Evolutionary conservation across 768 basidiomycete species (phyloP).

Genomic region (Lactarius akahatsu): DNA sequence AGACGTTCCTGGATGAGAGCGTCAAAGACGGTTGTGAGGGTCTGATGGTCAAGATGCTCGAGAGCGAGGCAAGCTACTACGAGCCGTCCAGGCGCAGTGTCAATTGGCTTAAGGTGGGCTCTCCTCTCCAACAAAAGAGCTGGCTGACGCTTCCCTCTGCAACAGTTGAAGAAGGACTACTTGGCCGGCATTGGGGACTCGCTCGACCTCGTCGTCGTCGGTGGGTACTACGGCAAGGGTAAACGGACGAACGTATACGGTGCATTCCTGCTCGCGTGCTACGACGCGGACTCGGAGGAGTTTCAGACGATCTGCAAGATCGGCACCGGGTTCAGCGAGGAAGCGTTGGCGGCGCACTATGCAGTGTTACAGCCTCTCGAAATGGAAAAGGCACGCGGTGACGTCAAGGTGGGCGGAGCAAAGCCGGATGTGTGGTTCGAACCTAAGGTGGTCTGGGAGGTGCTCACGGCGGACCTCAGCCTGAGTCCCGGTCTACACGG

Average conservation of each 20-base stretch:
- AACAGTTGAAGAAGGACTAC: constrained; percentile 97
- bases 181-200: constrained; percentile 96
- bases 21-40: constrained; percentile 99
- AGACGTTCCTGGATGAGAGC: constrained; percentile 90
- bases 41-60: constrained; percentile 99
- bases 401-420: constrained; percentile 86
- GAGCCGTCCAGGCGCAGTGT: constrained; percentile 94
- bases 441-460: constrained; percentile 97
- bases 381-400: constrained; percentile 64
- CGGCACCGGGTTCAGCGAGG: constrained; percentile 97
- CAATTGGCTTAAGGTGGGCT: constrained; percentile 92
- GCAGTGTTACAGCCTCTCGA: constrained; percentile 81
- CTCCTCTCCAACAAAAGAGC: background rate
- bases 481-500: constrained; percentile 96
- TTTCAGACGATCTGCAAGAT: constrained; percentile 99
- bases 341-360: constrained; percentile 76
- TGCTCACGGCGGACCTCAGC: constrained; percentile 94
- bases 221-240: constrained; percentile 96
- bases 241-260: constrained; percentile 98
- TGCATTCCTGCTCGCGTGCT: constrained; percentile 96
- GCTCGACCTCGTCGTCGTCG: constrained; percentile 95
- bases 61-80: constrained; percentile 87
- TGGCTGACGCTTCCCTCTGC: constrained; percentile 2
- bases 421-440: constrained; percentile 99
- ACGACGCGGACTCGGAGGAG: constrained; percentile 90